phyloP scores from a whole-genome alignment of 148 eudicot species.

The Pouteria glomerata region DNA sequence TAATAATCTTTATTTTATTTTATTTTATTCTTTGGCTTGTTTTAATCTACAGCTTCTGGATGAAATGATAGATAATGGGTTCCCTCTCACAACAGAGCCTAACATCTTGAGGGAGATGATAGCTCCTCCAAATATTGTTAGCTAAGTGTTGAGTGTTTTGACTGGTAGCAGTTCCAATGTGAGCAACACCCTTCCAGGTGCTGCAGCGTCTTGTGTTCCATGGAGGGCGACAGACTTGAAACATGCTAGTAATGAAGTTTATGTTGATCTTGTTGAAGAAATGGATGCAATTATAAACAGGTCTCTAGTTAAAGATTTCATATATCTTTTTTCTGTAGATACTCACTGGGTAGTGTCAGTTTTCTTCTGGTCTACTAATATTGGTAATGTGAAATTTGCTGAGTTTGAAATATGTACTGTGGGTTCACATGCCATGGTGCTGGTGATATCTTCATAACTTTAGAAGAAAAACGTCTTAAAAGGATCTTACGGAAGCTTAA shows the following conservation, averaged over 20 bases:
- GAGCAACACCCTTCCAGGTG: conserved; percentile 78
- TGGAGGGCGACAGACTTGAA: conserved; percentile 90
- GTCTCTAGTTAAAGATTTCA: conserved; percentile 16
- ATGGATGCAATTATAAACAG: conserved; percentile 87
- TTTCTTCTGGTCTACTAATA: background rate
- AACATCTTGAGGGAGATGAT: conserved; percentile 94
- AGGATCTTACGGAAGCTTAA: too few relatives aligned
- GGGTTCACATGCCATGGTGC: background rate
- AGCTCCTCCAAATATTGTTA: conserved; percentile 86
- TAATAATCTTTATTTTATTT: too few relatives aligned
- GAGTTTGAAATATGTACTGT: too few relatives aligned
- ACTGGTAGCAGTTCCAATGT: conserved; percentile 91
- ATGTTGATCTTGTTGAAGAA: conserved; percentile 89
- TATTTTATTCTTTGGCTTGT: conserved; percentile 3
- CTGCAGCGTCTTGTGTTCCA: conserved; percentile 83
- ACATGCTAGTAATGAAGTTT: conserved; percentile 83
- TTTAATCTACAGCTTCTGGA: conserved; percentile 73
- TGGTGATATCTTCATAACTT: too few relatives aligned
- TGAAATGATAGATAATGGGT: conserved; percentile 99
- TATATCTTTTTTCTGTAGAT: background rate
- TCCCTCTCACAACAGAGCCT: conserved; percentile 93
- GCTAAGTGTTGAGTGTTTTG: conserved; percentile 90
- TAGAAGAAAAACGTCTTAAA: too few relatives aligned
- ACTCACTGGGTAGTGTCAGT: background rate
- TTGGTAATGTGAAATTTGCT: background rate